Evolutionary conservation across 2,329 filamentous ascomycete genomes (phyloP).

Genomic region (Diaporthe ampelina): DNA sequence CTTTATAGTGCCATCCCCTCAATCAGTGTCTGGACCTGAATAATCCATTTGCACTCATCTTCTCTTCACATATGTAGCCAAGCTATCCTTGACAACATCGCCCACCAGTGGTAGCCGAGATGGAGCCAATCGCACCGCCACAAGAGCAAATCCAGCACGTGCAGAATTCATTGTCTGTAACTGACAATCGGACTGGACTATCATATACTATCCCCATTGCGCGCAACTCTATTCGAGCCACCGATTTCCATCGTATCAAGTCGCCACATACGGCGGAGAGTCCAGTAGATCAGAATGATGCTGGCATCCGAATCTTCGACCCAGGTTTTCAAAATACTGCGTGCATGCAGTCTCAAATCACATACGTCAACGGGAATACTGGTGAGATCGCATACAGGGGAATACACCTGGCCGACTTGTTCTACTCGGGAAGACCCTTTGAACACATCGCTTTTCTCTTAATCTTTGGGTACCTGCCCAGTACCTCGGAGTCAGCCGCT

Average conservation of each 20-base stretch:
- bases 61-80: too few species aligned
- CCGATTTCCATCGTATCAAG: neutral
- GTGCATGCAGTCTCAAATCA: conserved; percentile 4
- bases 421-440: conserved; percentile 3
- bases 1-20: neutral
- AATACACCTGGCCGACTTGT: neutral
- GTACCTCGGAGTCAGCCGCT: neutral
- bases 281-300: neutral
- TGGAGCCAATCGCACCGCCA: neutral
- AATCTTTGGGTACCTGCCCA: conserved; percentile 10
- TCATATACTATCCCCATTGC: neutral
- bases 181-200: neutral
- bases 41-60: neutral
- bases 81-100: neutral
- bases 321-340: neutral
- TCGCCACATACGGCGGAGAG: neutral
- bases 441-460: conserved; percentile 7
- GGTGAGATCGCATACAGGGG: conserved; percentile 15
- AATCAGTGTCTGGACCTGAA: neutral
- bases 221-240: neutral
- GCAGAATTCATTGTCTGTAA: neutral
- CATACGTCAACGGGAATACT: neutral
- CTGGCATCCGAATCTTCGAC: neutral
- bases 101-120: neutral
- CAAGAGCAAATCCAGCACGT: neutral